Evolutionary conservation across 768 basidiomycete genomes (phyloP), one percentile per base, ranked within the genome.

Genomic region (Boletus coccyginus): DNA sequence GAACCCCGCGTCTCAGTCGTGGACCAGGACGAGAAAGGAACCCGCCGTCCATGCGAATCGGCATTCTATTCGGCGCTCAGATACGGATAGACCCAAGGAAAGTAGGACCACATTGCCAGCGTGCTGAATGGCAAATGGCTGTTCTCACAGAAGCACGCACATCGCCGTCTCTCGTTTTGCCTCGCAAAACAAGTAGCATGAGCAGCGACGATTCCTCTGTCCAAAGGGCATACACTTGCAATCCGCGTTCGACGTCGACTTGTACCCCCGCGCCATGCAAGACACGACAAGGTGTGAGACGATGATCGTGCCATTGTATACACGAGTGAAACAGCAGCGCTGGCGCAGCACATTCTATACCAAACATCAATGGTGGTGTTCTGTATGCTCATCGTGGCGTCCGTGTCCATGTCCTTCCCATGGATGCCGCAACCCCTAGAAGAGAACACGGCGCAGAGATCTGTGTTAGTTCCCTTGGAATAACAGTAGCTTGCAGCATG

Each of bases 341-440:
- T 27, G 43, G 40, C 16, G 29, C 21, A 47, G 33, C 33, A 38
- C 40, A 27, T 56, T 69, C 66, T 61, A 65, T 54, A 32, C 38
- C 19, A 44, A 24, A 49, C 40, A 31, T 75, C 60, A 80, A 58
- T 79, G 77, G 50, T 78, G 76, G 56, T 77, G 77, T 48, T 68
- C 71, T 43, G 65, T 65, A 38, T 73, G 71, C 36, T 66, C 75
- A 41, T 74, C 72, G 46, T 61, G 58, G 53, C 76, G 76, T 40
- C 73, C 77, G 58, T 81, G 78, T 3, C 79, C 81, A 56, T 84
- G 84, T 21, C 76, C 81, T 63, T 85, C 85, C 85, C 85, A 86
- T 54, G 85, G 85, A 70, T 86, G 84, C 60, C 70, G 84, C 57
- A 77, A 73, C 31, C 83, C 83, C 84, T 86, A 52, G 14, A 61